Percentiles rank a stretch among this genome's conserved stretches.
Conservation (phyloP, 2,329 filamentous ascomycete genomes). For the Phialemoniopsis sp. region DNA sequence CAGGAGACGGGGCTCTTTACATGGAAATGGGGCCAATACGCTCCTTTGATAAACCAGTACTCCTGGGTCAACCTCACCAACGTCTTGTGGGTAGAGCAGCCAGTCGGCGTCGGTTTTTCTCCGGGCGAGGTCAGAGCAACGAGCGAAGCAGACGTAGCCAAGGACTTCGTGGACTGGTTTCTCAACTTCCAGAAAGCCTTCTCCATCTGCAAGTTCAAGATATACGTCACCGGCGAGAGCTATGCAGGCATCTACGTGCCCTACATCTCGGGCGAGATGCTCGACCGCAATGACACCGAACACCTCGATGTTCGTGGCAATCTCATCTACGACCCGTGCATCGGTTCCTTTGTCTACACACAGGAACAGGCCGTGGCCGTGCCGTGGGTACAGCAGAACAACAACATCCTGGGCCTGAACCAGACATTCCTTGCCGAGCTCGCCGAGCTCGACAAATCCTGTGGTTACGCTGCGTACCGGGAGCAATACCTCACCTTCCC, state of each 20-base stretch:
- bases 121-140: constrained; percentile 42
- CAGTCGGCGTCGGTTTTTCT: constrained; percentile 59
- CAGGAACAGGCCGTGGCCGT: constrained; percentile 29
- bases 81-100: constrained; percentile 68
- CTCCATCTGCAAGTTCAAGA: constrained; percentile 44
- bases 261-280: constrained; percentile 51
- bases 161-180: constrained; percentile 21
- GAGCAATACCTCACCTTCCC: constrained; percentile 58
- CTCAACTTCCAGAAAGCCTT: constrained; percentile 49
- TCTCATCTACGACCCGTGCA: constrained; percentile 60
- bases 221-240: constrained; percentile 50
- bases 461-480: constrained; percentile 54
- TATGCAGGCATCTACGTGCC: constrained; percentile 52
- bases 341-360: constrained; percentile 42
- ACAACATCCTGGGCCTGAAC: constrained; percentile 44
- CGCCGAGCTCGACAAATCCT: constrained; percentile 42
- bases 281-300: constrained; percentile 41
- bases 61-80: constrained; percentile 70
- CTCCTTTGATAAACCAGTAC: constrained; percentile 60
- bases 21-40: constrained; percentile 63
- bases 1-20: constrained; percentile 70
- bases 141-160: constrained; percentile 55
- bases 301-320: constrained; percentile 31
- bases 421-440: constrained; percentile 49
- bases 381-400: constrained; percentile 52